These are phyloP conservation scores for Backusella tarrabulga DNA, from an alignment of 192 early-diverging fungal genomes.

Conservation along the genomic window DNA sequence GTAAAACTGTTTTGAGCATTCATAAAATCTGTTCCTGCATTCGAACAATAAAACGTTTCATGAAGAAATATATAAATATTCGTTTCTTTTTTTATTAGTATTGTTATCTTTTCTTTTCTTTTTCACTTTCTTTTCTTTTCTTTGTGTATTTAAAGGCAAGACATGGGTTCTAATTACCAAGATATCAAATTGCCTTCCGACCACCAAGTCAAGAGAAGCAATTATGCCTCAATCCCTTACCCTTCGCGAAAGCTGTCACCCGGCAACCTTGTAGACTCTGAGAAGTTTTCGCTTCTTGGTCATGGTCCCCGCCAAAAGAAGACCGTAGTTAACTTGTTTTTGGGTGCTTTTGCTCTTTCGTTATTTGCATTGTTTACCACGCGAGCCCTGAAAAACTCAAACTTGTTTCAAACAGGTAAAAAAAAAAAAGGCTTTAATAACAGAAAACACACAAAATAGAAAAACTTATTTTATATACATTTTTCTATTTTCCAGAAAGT, in stretches of 20 bases:
- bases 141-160: background rate
- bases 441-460: background rate
- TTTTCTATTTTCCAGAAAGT: background rate
- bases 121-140: no score
- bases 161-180: background rate
- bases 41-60: background rate
- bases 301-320: background rate
- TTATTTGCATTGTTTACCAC: conserved; percentile 3
- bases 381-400: background rate
- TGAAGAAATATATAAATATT: background rate
- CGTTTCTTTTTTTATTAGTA: background rate
- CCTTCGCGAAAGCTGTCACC: background rate
- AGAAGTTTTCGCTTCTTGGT: background rate
- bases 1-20: background rate
- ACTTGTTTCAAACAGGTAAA: conserved; percentile 4
- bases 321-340: background rate
- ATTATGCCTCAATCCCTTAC: background rate
- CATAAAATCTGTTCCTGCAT: background rate
- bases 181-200: background rate
- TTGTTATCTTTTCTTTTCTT: background rate
- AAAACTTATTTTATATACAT: background rate
- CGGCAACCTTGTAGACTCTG: background rate
- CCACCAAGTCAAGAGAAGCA: background rate
- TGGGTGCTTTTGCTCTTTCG: background rate
- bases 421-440: background rate